A percentile compares a stretch with the other conserved stretches of the same genome.
phyloP scores from a whole-genome alignment of 176 grass and related monocot genomes.

The Phyllostachys edulis region DNA sequence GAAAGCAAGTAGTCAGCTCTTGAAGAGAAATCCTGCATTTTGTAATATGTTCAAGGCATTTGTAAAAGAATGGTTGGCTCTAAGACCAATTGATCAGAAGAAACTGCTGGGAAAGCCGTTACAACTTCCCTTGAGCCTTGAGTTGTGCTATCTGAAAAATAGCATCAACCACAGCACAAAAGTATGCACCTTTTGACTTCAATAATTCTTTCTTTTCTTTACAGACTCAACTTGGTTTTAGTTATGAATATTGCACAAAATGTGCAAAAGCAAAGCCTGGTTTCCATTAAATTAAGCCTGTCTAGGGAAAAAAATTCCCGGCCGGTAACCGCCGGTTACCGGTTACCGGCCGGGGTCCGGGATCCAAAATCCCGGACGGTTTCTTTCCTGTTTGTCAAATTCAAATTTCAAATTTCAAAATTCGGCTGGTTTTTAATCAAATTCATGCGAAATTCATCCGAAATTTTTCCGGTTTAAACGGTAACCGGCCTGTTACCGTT shows the following conservation, averaged over 20 bases:
- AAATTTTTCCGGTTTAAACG: too few relatives aligned
- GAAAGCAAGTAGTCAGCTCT: constrained; percentile 42
- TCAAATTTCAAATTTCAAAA: too few relatives aligned
- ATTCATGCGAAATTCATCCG: too few relatives aligned
- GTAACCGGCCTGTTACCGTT: too few relatives aligned
- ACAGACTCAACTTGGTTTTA: not conserved
- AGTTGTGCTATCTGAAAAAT: constrained; percentile 82
- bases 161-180: constrained; percentile 52
- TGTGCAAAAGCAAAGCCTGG: constrained; percentile 4
- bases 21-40: constrained; percentile 71
- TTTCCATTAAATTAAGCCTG: constrained; percentile 18
- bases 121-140: constrained; percentile 83
- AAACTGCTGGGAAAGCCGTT: constrained; percentile 87
- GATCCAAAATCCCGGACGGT: too few relatives aligned
- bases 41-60: constrained; percentile 64
- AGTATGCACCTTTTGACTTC: constrained; percentile 44
- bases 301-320: too few relatives aligned
- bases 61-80: constrained; percentile 73
- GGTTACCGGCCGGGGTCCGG: too few relatives aligned
- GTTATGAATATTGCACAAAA: not conserved
- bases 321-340: too few relatives aligned
- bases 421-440: too few relatives aligned
- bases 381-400: too few relatives aligned
- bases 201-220: constrained; percentile 22
- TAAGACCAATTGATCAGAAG: constrained; percentile 80